phyloP scores from a whole-genome alignment of 805 yeast genomes.

The Myxozyma nipponensis region DNA sequence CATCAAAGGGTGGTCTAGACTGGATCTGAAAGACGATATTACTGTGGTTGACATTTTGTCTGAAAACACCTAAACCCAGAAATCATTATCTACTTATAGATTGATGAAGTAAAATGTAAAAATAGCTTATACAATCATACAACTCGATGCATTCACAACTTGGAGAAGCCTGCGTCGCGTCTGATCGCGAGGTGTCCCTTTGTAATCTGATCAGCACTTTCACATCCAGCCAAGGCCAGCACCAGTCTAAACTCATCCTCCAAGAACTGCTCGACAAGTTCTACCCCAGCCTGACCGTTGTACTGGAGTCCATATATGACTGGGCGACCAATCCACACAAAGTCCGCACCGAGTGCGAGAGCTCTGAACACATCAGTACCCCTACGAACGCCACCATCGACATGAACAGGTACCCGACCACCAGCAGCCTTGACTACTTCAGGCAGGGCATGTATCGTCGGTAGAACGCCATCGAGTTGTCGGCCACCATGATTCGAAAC shows the following conservation, averaged over 20 bases:
- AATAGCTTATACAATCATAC: neutral
- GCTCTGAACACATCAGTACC: conserved; percentile 68
- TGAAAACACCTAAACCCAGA: conserved; percentile 4
- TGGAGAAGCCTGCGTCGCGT: neutral
- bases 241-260: conserved; percentile 27
- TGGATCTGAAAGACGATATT: conserved; percentile 17
- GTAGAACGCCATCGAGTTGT: conserved; percentile 59
- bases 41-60: conserved; percentile 19
- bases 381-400: conserved; percentile 69
- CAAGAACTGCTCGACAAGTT: conserved; percentile 30
- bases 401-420: conserved; percentile 52
- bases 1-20: conserved; percentile 20
- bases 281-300: conserved; percentile 67
- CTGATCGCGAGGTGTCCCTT: conserved; percentile 8
- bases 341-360: conserved; percentile 64
- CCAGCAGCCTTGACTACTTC: conserved; percentile 44
- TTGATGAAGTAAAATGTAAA: neutral
- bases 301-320: conserved; percentile 62
- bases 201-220: conserved; percentile 9
- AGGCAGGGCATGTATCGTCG: conserved; percentile 63
- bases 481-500: conserved; percentile 76
- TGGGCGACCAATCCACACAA: conserved; percentile 64
- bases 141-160: neutral
- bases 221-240: conserved; percentile 27
- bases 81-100: neutral